phyloP scores from a whole-genome alignment of 176 grass and related monocot genomes.

The Phragmites australis region DNA sequence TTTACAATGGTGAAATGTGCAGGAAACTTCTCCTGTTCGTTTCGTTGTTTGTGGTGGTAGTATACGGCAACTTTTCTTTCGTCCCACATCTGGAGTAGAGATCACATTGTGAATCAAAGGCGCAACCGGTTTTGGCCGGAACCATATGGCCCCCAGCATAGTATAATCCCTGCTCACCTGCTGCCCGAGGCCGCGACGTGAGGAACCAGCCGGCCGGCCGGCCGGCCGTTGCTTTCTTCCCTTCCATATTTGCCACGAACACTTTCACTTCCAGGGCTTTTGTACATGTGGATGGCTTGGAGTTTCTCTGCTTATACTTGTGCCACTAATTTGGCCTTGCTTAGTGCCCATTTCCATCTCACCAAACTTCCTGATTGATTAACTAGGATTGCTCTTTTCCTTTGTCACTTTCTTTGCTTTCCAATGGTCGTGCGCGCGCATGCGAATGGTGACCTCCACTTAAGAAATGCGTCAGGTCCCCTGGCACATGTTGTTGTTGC shows the following conservation, averaged over 20 bases:
- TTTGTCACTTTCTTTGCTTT: conserved; percentile 9
- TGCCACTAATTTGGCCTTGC: conserved; percentile 11
- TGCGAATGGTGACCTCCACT: conserved; percentile 45
- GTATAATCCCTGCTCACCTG: conserved; percentile 38
- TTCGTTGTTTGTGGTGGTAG: neutral
- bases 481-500: conserved; percentile 34
- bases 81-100: conserved; percentile 2
- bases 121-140: conserved; percentile 32
- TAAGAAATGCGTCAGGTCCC: conserved; percentile 16
- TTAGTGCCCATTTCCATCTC: conserved; percentile 23
- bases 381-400: neutral
- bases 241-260: conserved; percentile 36
- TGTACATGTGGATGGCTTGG: conserved; percentile 11
- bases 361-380: conserved; percentile 26
- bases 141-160: conserved; percentile 22
- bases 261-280: neutral
- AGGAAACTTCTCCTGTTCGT: conserved; percentile 6
- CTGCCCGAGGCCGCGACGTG: neutral
- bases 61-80: neutral
- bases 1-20: neutral
- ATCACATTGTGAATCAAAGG: conserved; percentile 33
- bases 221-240: neutral
- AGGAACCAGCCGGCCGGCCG: neutral
- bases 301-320: neutral
- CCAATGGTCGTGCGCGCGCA: neutral